Base-by-base conservation (phyloP, 352 stramenopile species). In the Phytopythium litorale region DNA sequence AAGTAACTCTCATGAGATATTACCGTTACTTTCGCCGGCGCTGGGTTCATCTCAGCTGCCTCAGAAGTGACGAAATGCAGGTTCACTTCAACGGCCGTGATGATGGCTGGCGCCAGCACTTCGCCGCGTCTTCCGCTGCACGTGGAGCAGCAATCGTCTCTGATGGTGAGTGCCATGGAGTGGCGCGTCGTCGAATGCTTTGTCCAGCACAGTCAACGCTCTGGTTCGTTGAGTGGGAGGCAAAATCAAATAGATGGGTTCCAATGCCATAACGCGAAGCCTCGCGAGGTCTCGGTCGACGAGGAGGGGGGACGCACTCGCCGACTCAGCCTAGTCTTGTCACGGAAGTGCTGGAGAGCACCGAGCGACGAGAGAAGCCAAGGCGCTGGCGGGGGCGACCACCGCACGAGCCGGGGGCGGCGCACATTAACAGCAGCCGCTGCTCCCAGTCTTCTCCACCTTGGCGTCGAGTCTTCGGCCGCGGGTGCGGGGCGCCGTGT, bases 401-500 rank as follows among this genome's bases (percentile, higher is more conserved):
- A 9, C 43, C 19, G 18, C 19, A 7, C 2, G 48, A 18, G 30
- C 16, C 5, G 28, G n/a, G 19, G 19, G 9, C 51, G 11, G 16
- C 3, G 13, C 25, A 9, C 25, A 6, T 50, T 86, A 91, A 67
- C 81, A 86, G 63, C 78, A 88, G 61, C 76, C 80, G 40, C 78
- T 69, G 56, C 67, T 75, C 53, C 70, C 63, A 32, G 68, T 76
- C 71, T 89, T 87, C 58, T 91, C 84, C 35, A 62, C 54, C 32
- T 87, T 88, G 28, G 70, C 66, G 40, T 89, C 82, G 23, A 90
- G 62, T 68, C 79, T 87, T 51, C 71, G 74, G 35, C 78, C 80
- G 59, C 78, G 81, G 65, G 57, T 85, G 56, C 81, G 81, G 43
- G 88, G 88, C 16, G 84, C 80, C 57, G 89, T 96, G 73, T 96